These are phyloP conservation scores for Solanum hybrid DNA, from an alignment of 305 asterid genomes.

Conservation along the genomic window DNA sequence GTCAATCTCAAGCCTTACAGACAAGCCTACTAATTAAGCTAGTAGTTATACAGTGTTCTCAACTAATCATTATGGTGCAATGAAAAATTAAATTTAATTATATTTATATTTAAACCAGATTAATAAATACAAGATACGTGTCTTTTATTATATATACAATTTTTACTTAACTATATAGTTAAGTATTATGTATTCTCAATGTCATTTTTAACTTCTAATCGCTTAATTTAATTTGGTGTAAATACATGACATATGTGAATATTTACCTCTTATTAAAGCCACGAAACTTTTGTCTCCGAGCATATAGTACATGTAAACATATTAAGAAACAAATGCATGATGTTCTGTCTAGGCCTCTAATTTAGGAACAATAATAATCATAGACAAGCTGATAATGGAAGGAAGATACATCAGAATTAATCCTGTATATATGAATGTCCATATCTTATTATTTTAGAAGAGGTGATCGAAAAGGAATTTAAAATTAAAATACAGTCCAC, in stretches of 20 bases:
- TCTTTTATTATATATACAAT: neutral
- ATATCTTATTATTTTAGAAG: neutral
- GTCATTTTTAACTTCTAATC: neutral
- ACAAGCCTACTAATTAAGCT: neutral
- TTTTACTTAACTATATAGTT: neutral
- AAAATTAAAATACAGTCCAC: neutral
- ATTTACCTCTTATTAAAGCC: neutral
- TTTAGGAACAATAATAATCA: neutral
- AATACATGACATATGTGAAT: too few relatives aligned
- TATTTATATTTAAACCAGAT: neutral
- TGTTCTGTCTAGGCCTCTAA: neutral
- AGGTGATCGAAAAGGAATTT: neutral
- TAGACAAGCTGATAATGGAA: neutral
- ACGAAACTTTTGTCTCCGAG: neutral
- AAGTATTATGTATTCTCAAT: neutral
- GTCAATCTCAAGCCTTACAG: neutral
- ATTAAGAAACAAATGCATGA: neutral
- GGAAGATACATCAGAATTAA: neutral
- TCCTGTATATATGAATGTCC: neutral
- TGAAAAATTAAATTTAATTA: neutral
- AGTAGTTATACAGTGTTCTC: neutral
- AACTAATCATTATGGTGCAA: neutral
- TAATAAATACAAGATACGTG: neutral
- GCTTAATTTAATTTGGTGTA: neutral
- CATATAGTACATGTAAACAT: neutral